Percentiles rank a stretch among this genome's conserved stretches.
Conservation (phyloP, 2,329 filamentous ascomycete genomes). For the Ophiognomonia clavigignenti-juglandacearum region DNA sequence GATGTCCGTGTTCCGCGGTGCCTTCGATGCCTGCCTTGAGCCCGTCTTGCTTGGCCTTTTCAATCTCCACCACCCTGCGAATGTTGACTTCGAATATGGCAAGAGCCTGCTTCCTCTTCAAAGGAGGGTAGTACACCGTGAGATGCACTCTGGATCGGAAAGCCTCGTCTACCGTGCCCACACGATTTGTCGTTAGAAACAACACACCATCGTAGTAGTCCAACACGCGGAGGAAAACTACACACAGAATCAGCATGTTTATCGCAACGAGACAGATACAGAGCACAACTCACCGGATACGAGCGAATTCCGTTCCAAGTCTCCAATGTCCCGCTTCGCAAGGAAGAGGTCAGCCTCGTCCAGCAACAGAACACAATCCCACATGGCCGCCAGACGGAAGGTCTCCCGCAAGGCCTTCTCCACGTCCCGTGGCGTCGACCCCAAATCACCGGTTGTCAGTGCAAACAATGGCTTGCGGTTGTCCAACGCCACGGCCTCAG, state of each 20-base stretch:
- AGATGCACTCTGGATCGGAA: slow-evolving; percentile 25
- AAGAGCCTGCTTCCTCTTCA: slow-evolving; percentile 11
- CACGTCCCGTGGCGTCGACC: slow-evolving; percentile 26
- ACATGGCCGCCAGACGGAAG: slow-evolving; percentile 26
- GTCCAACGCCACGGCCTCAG: slow-evolving; percentile 6
- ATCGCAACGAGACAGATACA: not conserved
- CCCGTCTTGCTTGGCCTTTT: not conserved
- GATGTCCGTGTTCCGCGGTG: not conserved
- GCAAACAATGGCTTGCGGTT: slow-evolving; percentile 7
- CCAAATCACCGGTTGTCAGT: slow-evolving; percentile 22
- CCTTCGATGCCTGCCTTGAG: not conserved
- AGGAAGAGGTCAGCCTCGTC: slow-evolving; percentile 41
- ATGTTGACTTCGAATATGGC: slow-evolving; percentile 23
- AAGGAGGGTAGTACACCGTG: slow-evolving; percentile 25
- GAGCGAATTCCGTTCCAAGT: slow-evolving; percentile 26
- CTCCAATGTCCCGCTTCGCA: slow-evolving; percentile 17
- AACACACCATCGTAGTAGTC: slow-evolving; percentile 30
- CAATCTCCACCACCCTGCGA: not conserved
- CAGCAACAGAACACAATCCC: slow-evolving; percentile 36
- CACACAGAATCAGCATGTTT: not conserved
- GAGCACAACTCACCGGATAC: slow-evolving; percentile 19
- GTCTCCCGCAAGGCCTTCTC: slow-evolving; percentile 22
- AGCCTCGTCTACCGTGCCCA: slow-evolving; percentile 24
- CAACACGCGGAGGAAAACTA: slow-evolving; percentile 33
- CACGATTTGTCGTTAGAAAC: slow-evolving; percentile 32